Evolutionary conservation across 2,329 filamentous ascomycete genomes (phyloP), one percentile per base, ranked within the genome.

Genomic region (Alternaria sp.): DNA sequence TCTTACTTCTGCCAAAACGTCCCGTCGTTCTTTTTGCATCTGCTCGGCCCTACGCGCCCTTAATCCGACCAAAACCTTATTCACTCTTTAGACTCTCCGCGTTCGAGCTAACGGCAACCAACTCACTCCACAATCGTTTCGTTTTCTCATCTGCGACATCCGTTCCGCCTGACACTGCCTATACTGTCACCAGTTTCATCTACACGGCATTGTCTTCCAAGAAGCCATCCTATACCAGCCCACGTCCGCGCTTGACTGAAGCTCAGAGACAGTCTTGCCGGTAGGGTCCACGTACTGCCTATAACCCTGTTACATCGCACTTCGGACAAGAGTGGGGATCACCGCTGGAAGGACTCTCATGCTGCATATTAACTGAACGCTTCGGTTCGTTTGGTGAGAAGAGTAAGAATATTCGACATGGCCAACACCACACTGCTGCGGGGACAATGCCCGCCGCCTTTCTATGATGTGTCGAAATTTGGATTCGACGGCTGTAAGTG

Each of bases 391-490:
- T 76, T 68, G 74, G 54, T 63, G 50, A 45, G 47, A 56, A 62
- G 43, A 54, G 49, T 47, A n/a, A 30, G 44, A 50, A 32, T 5
- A 26, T 51, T 32, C 28, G 23, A 55, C 13, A 63, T 63, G 61
- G 23, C 23, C 26, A 36, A 36, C 57, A 80, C 69, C 32, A 72
- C 73, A 36, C 65, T 74, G 9, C 70, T 81, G n/a, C 70, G 73
- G 43, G 88, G 87, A 66, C 73, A 81, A 17, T 96, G 93, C 79
- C 87, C 88, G 15, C 69, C 84, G 55, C 93, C 93, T 6, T 95
- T 96, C 75, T 85, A 90, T 66, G 88, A 92, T 75, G 85, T 86
- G 62, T 80, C 81, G 28, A 78, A 86, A 62, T 96, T 90, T 74
- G 86, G 78, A 23, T 81, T 77, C 47, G 87, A 86, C 73, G 92